Conservation (phyloP, 306 rosid species). For the Pueraria montana region DNA sequence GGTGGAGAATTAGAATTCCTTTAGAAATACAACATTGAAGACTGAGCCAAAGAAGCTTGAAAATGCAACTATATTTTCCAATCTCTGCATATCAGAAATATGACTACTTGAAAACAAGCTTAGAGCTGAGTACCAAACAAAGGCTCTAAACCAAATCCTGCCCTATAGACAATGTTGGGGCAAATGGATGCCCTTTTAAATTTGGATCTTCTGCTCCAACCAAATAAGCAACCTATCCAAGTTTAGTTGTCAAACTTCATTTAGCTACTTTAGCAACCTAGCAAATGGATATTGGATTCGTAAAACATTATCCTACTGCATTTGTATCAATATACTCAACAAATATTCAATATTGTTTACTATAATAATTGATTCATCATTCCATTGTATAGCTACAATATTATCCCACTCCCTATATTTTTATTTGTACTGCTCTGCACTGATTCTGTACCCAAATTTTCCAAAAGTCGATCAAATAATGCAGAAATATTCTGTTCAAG, state of each 20-base stretch:
- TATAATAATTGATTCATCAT: background rate
- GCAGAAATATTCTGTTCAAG: constrained; percentile 4
- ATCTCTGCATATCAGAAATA: background rate
- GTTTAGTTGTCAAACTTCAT: background rate
- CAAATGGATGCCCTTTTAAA: constrained; percentile 8
- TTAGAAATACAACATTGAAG: background rate
- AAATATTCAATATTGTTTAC: background rate
- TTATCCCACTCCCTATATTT: background rate
- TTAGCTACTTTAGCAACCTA: background rate
- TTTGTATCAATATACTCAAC: background rate
- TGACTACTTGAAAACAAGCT: constrained; percentile 15
- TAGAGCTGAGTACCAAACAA: background rate
- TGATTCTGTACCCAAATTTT: background rate
- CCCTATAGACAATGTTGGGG: constrained; percentile 11
- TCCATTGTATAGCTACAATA: background rate
- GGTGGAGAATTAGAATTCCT: constrained; percentile 6
- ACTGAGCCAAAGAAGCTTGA: constrained; percentile 23
- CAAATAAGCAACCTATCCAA: background rate
- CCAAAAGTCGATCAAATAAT: background rate
- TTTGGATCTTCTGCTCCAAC: background rate
- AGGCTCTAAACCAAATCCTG: constrained; percentile 20
- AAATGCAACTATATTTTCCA: background rate
- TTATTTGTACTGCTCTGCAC: background rate
- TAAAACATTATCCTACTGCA: background rate
- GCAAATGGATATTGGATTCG: background rate